A percentile compares a stretch with the other conserved stretches of the same genome.
Evolutionary conservation across 768 basidiomycete genomes (phyloP).

Genomic region (Boletus speciosus): DNA sequence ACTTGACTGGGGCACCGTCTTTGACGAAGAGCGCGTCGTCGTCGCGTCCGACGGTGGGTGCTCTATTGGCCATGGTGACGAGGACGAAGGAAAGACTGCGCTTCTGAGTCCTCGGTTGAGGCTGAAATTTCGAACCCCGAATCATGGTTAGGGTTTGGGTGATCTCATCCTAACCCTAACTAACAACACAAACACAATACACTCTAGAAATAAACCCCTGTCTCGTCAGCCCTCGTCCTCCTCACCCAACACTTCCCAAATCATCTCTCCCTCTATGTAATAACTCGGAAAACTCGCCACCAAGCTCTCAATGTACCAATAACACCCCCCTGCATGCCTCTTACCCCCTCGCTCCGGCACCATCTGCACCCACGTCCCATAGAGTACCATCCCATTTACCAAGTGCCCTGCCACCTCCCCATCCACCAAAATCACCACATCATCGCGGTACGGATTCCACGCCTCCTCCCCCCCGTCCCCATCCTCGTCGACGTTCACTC

Average conservation of each 20-base stretch:
- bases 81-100: background rate
- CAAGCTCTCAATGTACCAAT: constrained; percentile 59
- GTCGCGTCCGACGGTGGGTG: background rate
- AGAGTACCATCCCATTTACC: constrained; percentile 31
- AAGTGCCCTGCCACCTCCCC: constrained; percentile 12
- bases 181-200: no score
- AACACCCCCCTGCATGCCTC: constrained; percentile 24
- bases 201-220: background rate
- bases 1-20: constrained; percentile 20
- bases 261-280: constrained; percentile 26
- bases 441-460: constrained; percentile 38
- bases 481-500: background rate
- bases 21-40: constrained; percentile 21
- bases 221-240: background rate
- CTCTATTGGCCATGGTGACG: background rate
- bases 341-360: constrained; percentile 7
- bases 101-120: background rate
- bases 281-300: constrained; percentile 51
- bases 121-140: constrained; percentile 28
- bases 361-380: constrained; percentile 36
- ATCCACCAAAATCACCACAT: constrained; percentile 30
- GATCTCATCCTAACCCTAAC: constrained; percentile 13
- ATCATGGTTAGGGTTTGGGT: constrained; percentile 26
- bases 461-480: constrained; percentile 11
- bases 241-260: background rate